phyloP scores from a whole-genome alignment of 2,329 filamentous ascomycete species.

The Sporothrix euskadiensis region DNA sequence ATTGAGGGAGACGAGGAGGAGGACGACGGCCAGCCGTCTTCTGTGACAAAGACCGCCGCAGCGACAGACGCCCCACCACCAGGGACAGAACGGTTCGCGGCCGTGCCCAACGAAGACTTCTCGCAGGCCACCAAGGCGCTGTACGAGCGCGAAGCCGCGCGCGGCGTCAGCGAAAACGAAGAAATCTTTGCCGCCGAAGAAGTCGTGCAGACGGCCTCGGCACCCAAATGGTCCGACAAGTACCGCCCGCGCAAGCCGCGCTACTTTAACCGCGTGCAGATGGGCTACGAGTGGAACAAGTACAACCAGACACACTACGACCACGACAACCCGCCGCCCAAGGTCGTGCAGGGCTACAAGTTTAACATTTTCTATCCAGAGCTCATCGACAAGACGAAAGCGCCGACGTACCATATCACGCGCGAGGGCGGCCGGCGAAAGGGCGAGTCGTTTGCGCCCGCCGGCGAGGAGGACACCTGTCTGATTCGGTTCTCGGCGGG shows the following conservation, averaged over 20 bases:
- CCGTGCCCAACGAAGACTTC: conserved; percentile 72
- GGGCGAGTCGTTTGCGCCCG: conserved; percentile 88
- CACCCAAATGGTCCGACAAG: conserved; percentile 78
- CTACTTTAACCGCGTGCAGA: conserved; percentile 97
- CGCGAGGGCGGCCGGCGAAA: conserved; percentile 85
- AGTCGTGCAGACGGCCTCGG: conserved; percentile 61
- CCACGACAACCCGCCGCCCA: conserved; percentile 94
- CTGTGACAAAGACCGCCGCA: not conserved
- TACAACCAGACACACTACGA: conserved; percentile 99
- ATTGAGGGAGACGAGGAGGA: not conserved
- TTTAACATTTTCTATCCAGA: conserved; percentile 99
- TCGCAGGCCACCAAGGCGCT: conserved; percentile 84
- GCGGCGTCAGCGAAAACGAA: conserved; percentile 88
- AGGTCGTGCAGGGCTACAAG: conserved; percentile 98
- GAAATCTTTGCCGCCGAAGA: conserved; percentile 95
- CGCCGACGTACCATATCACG: conserved; percentile 94
- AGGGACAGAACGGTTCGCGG: conserved; percentile 67
- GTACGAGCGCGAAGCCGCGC: conserved; percentile 89
- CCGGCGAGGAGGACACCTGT: conserved; percentile 95
- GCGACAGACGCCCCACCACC: conserved; percentile 46
- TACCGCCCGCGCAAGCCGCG: conserved; percentile 87
- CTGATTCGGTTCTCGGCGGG: conserved; percentile 94
- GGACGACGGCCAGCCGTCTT: not conserved
- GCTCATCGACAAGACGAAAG: conserved; percentile 89
- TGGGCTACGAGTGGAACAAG: conserved; percentile 99